These are phyloP conservation scores for Ottelia alismoides DNA, from an alignment of 106 monocot species.

Conservation along the genomic window DNA sequence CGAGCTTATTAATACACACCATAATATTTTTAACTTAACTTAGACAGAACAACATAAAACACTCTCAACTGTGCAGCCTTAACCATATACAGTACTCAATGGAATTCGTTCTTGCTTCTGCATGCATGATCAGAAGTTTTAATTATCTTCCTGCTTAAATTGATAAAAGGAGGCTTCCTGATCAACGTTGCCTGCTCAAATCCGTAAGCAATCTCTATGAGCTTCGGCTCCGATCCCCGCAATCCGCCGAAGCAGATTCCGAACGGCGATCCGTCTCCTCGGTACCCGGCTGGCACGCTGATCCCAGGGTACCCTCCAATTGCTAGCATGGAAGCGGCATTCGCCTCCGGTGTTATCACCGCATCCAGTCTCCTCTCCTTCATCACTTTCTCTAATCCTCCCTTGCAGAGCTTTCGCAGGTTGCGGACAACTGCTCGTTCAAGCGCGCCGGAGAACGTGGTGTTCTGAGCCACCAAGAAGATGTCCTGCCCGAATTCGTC, in stretches of 20 bases:
- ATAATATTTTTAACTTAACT: no score
- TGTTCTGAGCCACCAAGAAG: conserved; percentile 34
- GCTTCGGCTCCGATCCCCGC: conserved; percentile 45
- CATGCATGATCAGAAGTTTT: no score
- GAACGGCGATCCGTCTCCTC: conserved; percentile 26
- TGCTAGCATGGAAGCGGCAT: conserved; percentile 15
- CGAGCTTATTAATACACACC: no score
- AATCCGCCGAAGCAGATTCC: conserved; percentile 58
- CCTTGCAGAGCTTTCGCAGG: conserved; percentile 24
- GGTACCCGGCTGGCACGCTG: conserved; percentile 66
- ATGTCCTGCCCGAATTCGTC: conserved; percentile 25
- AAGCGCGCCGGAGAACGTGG: conserved; percentile 21
- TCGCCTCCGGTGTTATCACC: conserved; percentile 27
- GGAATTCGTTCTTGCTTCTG: no score
- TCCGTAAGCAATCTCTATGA: conserved; percentile 71
- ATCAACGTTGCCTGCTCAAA: conserved; percentile 53
- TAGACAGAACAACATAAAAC: no score
- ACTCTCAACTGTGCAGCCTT: no score
- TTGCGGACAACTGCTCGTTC: conserved; percentile 17
- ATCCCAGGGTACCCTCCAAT: conserved; percentile 64
- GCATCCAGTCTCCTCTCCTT: conserved; percentile 43
- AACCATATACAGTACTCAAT: no score
- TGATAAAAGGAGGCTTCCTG: conserved; percentile 46
- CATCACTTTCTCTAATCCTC: conserved; percentile 56
- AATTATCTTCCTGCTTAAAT: no score